phyloP scores from a whole-genome alignment of 2,329 filamentous ascomycete species.

The Zymoseptoria brevis region DNA sequence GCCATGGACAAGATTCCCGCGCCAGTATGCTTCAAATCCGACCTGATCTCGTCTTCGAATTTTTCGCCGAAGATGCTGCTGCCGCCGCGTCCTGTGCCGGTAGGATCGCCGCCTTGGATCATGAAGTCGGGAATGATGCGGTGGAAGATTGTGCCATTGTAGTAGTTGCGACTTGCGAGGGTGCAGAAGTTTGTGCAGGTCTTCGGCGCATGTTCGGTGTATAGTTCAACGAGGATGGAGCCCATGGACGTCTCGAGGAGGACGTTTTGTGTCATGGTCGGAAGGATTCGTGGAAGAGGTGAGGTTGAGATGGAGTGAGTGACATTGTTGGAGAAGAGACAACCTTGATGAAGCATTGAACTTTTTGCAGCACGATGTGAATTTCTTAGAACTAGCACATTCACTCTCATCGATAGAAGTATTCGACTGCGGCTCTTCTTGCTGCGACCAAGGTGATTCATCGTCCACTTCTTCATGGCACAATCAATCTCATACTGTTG shows the following conservation, averaged over 20 bases:
- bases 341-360: neutral
- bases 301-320: neutral
- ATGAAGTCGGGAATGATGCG: conserved; percentile 95
- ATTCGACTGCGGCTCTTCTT: too few relatives aligned
- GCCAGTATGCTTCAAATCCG: conserved; percentile 77
- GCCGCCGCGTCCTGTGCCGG: conserved; percentile 84
- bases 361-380: neutral
- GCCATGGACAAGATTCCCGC: conserved; percentile 87
- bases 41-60: conserved; percentile 84
- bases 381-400: neutral
- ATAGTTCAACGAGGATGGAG: conserved; percentile 78
- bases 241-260: conserved; percentile 83
- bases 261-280: conserved; percentile 66
- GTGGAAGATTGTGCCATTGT: conserved; percentile 78
- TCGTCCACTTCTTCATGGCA: too few relatives aligned
- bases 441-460: too few relatives aligned
- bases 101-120: conserved; percentile 80
- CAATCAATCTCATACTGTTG: too few relatives aligned
- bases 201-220: conserved; percentile 74
- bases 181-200: conserved; percentile 60
- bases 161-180: conserved; percentile 76
- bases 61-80: conserved; percentile 84
- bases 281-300: neutral
- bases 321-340: neutral
- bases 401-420: too few relatives aligned